Percentiles rank a stretch among this genome's conserved stretches.
These are phyloP conservation scores for Senna siamea DNA, from an alignment of 306 rosid genomes.

Conservation along the genomic window DNA sequence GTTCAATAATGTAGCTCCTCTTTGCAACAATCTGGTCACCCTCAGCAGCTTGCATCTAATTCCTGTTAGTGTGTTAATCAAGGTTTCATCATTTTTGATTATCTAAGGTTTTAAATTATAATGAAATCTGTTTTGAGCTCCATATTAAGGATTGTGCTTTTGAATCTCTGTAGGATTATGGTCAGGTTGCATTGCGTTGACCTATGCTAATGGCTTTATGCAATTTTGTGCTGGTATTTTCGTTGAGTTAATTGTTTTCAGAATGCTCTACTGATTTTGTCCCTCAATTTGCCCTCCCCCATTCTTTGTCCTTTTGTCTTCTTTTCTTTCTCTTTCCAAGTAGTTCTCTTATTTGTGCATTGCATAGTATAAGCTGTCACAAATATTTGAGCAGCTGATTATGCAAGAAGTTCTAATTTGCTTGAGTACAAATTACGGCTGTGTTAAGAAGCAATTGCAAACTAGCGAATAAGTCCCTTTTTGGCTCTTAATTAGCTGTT, in stretches of 20 bases:
- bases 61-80: neutral
- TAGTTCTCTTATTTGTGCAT: neutral
- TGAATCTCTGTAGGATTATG: neutral
- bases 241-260: neutral
- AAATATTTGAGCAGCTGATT: neutral
- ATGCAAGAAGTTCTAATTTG: neutral
- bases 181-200: neutral
- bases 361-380: neutral
- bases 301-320: neutral
- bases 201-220: neutral
- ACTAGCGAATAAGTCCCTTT: neutral
- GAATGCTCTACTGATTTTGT: neutral
- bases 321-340: neutral
- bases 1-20: too few species aligned
- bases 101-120: neutral
- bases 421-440: neutral
- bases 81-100: constrained; percentile 13
- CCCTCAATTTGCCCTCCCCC: neutral
- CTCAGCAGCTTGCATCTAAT: too few species aligned
- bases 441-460: neutral
- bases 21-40: too few species aligned
- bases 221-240: neutral
- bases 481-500: neutral
- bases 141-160: constrained; percentile 3
- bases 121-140: neutral